Conservation (phyloP, 2,329 filamentous ascomycete species). For the Ascochyta fabae region DNA sequence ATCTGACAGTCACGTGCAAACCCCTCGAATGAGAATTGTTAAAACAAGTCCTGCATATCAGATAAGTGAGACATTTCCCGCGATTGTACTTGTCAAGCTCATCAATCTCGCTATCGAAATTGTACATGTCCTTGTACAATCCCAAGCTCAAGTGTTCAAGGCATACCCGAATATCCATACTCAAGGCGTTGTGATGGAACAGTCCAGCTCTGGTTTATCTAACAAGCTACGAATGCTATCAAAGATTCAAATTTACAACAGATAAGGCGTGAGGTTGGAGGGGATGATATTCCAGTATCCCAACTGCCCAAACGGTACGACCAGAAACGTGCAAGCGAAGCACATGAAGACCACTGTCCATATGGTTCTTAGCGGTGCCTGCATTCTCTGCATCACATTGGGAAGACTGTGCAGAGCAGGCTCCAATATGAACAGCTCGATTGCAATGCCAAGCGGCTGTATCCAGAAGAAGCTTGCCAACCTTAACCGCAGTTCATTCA, state of each 20-base stretch:
- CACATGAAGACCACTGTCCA: conserved; percentile 6
- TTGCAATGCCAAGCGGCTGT: conserved; percentile 12
- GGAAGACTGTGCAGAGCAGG: not conserved
- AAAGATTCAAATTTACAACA: not conserved
- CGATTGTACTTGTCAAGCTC: no score
- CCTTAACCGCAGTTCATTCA: conserved; percentile 2
- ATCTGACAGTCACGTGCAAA: no score
- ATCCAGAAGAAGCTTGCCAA: conserved; percentile 17
- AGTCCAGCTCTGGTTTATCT: no score
- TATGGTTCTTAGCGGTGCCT: not conserved
- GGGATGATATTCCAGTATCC: conserved; percentile 13
- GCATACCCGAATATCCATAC: no score
- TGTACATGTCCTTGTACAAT: no score
- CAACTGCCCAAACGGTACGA: conserved; percentile 8
- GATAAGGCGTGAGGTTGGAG: not conserved
- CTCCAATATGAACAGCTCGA: conserved; percentile 12
- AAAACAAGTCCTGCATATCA: no score
- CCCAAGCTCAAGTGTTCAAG: no score
- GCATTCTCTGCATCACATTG: not conserved
- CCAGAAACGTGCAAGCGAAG: conserved; percentile 4
- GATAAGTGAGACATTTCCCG: no score
- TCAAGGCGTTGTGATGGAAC: no score
- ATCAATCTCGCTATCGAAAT: no score
- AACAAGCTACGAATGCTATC: no score
- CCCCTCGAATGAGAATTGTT: no score